Evolutionary conservation across 345 rosid genomes (phyloP), one percentile per base, ranked within the genome.

Genomic region (Isatis tinctoria): DNA sequence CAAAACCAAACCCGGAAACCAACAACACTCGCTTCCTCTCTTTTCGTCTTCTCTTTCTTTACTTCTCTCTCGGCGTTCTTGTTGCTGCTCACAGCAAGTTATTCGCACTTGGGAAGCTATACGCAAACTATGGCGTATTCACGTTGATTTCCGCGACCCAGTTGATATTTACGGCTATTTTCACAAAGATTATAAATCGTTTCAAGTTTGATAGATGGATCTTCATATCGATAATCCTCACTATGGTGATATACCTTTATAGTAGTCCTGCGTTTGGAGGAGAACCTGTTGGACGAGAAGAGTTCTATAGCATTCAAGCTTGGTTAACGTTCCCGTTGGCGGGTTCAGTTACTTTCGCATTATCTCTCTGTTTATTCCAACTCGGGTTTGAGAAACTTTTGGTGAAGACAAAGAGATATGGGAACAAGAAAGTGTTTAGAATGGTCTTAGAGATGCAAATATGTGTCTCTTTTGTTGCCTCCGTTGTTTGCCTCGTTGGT

Each of bases 131-230:
- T 17, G 74, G 32, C 22, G 2, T 78, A 2, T 79, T 79, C 61
- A 47, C 78, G 14, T 77, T 73, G 32, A 65, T 65, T 32, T 33
- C 59, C 1, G 8, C 85, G 1, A 68, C 85, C 8, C 95, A 49
- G 6, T 45, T 88, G 70, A 70, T 75, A 9, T 49, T 49, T 22
- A 10, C 2, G 0, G n/a, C 78, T 60, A 1, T 82, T 85, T 67
- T 81, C 56, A 49, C 85, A 13, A 70, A 68, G 73, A 73, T 82
- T 76, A 60, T 85, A 60, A 85, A 86, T 66, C 71, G 76, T 36
- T 74, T 84, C 53, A 85, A 83, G 73, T 73, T 84, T 74, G 80
- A 80, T 41, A 24, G 81, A 44, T 85, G 84, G 57, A 83, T 84
- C 9, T 65, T 85, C 44, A 74, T 80, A 24, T 84, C 88, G 1